These are phyloP conservation scores for Cinnamomum chago DNA, from an alignment of 164 flowering plant genomes.

Conservation along the genomic window DNA sequence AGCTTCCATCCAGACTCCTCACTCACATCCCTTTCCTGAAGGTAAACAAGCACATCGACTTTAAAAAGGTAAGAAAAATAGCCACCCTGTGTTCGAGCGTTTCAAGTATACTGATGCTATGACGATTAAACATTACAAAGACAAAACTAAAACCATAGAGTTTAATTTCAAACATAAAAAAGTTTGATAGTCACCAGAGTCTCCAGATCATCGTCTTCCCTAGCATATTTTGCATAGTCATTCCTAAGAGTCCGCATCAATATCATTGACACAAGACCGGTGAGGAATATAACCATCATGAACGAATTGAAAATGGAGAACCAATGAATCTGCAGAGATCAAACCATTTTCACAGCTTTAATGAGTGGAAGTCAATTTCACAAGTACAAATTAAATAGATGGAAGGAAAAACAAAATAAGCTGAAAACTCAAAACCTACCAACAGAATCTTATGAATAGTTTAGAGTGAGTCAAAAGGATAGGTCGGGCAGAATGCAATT, in stretches of 20 bases:
- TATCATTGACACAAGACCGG: slow-evolving; percentile 99
- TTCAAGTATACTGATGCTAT: too few relatives aligned
- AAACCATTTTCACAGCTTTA: background rate
- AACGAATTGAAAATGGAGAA: slow-evolving; percentile 97
- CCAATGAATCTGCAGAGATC: slow-evolving; percentile 77
- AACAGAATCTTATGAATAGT: too few relatives aligned
- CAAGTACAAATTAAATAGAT: too few relatives aligned
- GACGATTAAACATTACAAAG: too few relatives aligned
- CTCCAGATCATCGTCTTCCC: slow-evolving; percentile 98
- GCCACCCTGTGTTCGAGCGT: too few relatives aligned
- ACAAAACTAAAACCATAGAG: background rate
- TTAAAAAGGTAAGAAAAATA: background rate
- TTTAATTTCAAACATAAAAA: background rate
- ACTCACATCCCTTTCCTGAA: slow-evolving; percentile 93
- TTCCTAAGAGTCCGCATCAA: slow-evolving; percentile 97
- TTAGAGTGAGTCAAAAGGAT: too few relatives aligned
- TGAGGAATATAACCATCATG: slow-evolving; percentile 99
- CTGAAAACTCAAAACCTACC: too few relatives aligned
- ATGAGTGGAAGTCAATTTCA: background rate
- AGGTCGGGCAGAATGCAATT: too few relatives aligned
- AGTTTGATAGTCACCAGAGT: slow-evolving; percentile 53
- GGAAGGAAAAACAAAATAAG: too few relatives aligned
- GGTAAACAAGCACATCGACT: background rate
- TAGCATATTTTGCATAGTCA: slow-evolving; percentile 99
- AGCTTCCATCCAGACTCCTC: slow-evolving; percentile 99